Base-by-base conservation (phyloP, 768 basidiomycete genomes). In the Russula virescens region DNA sequence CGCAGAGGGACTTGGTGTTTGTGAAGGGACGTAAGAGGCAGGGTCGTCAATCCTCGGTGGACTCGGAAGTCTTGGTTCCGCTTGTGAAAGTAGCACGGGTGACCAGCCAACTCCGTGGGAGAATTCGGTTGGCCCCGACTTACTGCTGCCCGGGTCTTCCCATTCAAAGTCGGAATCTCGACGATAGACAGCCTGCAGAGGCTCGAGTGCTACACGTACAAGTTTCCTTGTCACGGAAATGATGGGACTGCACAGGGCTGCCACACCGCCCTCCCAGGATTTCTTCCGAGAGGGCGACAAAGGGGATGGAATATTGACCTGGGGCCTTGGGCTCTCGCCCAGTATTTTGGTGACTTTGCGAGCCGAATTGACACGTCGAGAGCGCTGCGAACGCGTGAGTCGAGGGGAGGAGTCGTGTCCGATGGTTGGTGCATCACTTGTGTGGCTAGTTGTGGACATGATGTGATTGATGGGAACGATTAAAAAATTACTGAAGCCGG, bases 321-420 rank as follows among this genome's bases (percentile, higher is more conserved):
- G 55, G 31, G 49, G 47, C 23, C 58, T 23, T 18, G 66, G 66
- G 14, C 56, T 67, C 25, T 66, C 60, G n/a, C 66, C 66, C n/a
- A 67, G 47, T 51, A 67, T 31, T n/a, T 67, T 65, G n/a, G 63
- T 31, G 26, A 67, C 46, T 38, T 67, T 67, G 55, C 63, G 63
- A 18, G 59, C 61, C 31, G 66, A 65, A 47, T 46, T 65, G 18
- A 65, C 9, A 4, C 65, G 48, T 18, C 42, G 66, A 40, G 58
- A 57, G 26, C 63, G 66, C 40, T 67, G 66, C 21, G 46, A 40
- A 40, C 26, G 25, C 43, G 65, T 47, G 14, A 66, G 58, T 21
- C 3, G 43, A 34, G 43, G 50, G 19, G 11, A 23, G 8, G 2
- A 21, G 10, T 42, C 19, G 16, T 21, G 8, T 23, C 18, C 9